Base-by-base conservation (phyloP, 495 filamentous ascomycete genomes). In the Schizothecium vesticola region DNA sequence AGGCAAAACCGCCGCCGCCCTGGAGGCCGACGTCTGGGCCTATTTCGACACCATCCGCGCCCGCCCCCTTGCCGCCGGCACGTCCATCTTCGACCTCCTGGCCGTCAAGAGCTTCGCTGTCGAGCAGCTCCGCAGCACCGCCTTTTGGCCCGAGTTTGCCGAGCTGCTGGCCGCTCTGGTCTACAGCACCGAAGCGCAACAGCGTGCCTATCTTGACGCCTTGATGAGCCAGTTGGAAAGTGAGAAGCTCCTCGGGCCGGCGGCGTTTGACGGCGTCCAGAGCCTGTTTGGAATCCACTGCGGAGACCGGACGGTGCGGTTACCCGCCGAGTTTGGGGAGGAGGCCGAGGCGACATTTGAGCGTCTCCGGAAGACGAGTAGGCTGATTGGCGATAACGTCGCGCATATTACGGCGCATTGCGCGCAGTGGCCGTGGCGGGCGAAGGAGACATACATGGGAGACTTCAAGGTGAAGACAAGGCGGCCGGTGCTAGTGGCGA, bases 401-500 rank as follows among this genome's bases (percentile, higher is more conserved):
- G 61, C 72, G 8, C 51, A 16, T 23, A 10, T 79, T 29, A 71
- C 72, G 22, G 59, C 69, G 24, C 59, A 69, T 21, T 86, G 82
- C 62, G 72, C 76, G 9, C 76, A 76, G 62, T 86, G 83, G 83
- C 75, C 72, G 58, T 76, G 82, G 56, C 70, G 76, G n/a, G 76
- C 81, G 6, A 79, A 79, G 65, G 82, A 81, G 69, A 68, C 71
- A 8, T 85, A 83, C 65, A 71, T 23, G 9, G 81, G 79, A 0
- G 70, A 74, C 61, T 84, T 82, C 66, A 61, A 75, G 7, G 77
- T 81, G 12, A 79, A 77, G 70, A 84, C 81, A 3, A 79, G 76
- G 72, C 77, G 79, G 24, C 82, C 82, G 1, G 68, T 81, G 12
- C 70, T 87, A 9, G 72, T 85, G 23, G 76, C 84, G 21, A 78